phyloP scores from a whole-genome alignment of 1,284 basidiomycete species.

The Singerocomus inundabilis region DNA sequence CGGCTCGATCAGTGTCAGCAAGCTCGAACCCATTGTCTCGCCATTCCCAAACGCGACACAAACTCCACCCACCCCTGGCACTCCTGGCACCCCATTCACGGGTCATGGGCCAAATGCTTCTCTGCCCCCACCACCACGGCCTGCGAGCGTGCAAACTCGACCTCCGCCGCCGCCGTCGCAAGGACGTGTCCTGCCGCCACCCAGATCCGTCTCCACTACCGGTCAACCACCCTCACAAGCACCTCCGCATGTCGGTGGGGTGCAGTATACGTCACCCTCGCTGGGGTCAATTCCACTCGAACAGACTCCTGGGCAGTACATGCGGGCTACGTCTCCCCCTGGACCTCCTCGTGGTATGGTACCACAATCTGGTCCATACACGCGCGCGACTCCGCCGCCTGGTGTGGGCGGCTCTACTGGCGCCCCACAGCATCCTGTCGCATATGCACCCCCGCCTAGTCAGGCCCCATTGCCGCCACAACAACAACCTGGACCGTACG shows the following conservation, averaged over 20 bases:
- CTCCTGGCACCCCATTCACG: constrained; percentile 36
- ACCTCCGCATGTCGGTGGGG: constrained; percentile 40
- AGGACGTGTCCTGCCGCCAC: constrained; percentile 39
- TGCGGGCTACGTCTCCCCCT: constrained; percentile 40
- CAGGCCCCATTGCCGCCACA: constrained; percentile 29
- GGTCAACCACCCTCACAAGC: constrained; percentile 37
- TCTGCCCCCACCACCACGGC: constrained; percentile 61
- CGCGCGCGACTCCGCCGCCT: constrained; percentile 43
- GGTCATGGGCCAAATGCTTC: constrained; percentile 41
- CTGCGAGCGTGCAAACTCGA: constrained; percentile 56
- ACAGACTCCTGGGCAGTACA: constrained; percentile 33
- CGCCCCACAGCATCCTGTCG: constrained; percentile 24
- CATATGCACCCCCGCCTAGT: constrained; percentile 33
- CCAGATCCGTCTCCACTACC: constrained; percentile 40
- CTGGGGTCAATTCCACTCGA: constrained; percentile 30
- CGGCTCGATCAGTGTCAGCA: constrained; percentile 46
- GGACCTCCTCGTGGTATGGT: constrained; percentile 35
- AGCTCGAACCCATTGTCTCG: constrained; percentile 75
- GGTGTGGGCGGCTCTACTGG: constrained; percentile 32
- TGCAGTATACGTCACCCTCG: constrained; percentile 44
- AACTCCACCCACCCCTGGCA: constrained; percentile 43
- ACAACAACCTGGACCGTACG: constrained; percentile 39
- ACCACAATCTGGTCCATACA: constrained; percentile 35
- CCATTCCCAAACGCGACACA: constrained; percentile 83
- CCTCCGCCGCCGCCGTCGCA: constrained; percentile 39